These are phyloP conservation scores for Diplodia sapinea DNA, from an alignment of 2,329 filamentous ascomycete genomes.

Conservation along the genomic window DNA sequence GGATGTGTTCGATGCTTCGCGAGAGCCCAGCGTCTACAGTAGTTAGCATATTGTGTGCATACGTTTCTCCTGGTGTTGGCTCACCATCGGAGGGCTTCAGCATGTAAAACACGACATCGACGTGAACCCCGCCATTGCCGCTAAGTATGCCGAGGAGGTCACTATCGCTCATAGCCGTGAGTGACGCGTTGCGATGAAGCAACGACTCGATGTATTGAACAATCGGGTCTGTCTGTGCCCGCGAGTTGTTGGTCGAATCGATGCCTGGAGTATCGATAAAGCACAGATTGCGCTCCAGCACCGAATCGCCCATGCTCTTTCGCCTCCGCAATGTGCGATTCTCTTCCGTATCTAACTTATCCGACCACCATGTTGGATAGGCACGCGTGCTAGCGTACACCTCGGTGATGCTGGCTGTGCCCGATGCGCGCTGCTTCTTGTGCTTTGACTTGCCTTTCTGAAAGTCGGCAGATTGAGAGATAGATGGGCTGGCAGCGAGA, in stretches of 20 bases:
- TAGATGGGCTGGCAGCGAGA: conserved; percentile 44
- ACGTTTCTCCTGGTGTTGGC: conserved; percentile 52
- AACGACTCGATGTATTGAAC: conserved; percentile 76
- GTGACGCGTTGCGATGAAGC: conserved; percentile 66
- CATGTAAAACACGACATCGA: conserved; percentile 86
- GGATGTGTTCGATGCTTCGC: conserved; percentile 74
- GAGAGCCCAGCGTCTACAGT: conserved; percentile 43
- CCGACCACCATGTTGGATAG: conserved; percentile 84
- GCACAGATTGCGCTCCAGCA: conserved; percentile 89
- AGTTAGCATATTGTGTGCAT: not conserved
- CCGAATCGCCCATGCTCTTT: conserved; percentile 72
- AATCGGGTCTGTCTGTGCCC: conserved; percentile 39
- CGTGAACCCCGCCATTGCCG: conserved; percentile 79
- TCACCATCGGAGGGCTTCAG: conserved; percentile 68
- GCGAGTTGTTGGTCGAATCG: conserved; percentile 51
- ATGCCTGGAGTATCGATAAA: conserved; percentile 86
- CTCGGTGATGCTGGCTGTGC: conserved; percentile 44
- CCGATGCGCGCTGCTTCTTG: conserved; percentile 32
- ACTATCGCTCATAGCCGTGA: conserved; percentile 68
- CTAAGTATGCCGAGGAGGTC: conserved; percentile 80
- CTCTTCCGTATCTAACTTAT: conserved; percentile 68
- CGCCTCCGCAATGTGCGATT: conserved; percentile 63
- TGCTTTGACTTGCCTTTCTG: conserved; percentile 39
- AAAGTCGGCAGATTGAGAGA: conserved; percentile 37
- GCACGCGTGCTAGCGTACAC: conserved; percentile 58